Percentiles rank a stretch among this genome's conserved stretches.
phyloP scores from a whole-genome alignment of 2,329 filamentous ascomycete genomes.

The Penicillium glabrum region DNA sequence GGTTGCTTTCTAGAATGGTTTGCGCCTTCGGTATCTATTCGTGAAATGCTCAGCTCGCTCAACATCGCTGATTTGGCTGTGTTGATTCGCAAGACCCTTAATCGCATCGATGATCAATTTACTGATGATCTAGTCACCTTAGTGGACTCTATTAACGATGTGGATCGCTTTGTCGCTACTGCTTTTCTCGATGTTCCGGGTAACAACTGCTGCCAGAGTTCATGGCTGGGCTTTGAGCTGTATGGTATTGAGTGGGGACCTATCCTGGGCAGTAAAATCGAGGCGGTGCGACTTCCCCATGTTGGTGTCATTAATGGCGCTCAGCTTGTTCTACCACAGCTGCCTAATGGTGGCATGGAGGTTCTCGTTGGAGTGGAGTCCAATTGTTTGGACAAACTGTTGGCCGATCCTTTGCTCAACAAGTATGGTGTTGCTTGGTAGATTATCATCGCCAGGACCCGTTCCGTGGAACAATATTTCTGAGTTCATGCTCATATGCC shows the following conservation, averaged over 20 bases:
- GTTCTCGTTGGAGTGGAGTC: constrained; percentile 35
- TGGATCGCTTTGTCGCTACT: constrained; percentile 32
- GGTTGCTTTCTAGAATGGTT: constrained; percentile 44
- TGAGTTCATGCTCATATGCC: no score
- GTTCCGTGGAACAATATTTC: no score
- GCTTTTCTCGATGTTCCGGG: constrained; percentile 40
- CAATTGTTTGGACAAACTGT: constrained; percentile 26
- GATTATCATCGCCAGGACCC: no score
- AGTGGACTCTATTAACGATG: constrained; percentile 33
- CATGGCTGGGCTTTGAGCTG: constrained; percentile 35
- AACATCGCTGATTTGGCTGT: constrained; percentile 37
- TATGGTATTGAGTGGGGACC: constrained; percentile 38
- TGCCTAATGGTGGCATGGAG: constrained; percentile 36
- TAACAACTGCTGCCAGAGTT: constrained; percentile 34
- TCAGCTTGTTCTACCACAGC: constrained; percentile 31
- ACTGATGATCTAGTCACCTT: constrained; percentile 29
- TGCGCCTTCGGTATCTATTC: constrained; percentile 20
- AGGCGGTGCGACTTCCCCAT: constrained; percentile 32
- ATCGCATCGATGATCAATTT: constrained; percentile 31
- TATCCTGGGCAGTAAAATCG: constrained; percentile 26
- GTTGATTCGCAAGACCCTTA: constrained; percentile 34
- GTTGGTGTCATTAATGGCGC: constrained; percentile 35
- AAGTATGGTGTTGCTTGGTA: constrained; percentile 20
- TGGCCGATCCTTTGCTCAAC: constrained; percentile 31
- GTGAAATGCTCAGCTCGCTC: constrained; percentile 28